These are phyloP conservation scores for Sequoiadendron giganteum DNA, from an alignment of 75 land plant genomes.

Conservation along the genomic window DNA sequence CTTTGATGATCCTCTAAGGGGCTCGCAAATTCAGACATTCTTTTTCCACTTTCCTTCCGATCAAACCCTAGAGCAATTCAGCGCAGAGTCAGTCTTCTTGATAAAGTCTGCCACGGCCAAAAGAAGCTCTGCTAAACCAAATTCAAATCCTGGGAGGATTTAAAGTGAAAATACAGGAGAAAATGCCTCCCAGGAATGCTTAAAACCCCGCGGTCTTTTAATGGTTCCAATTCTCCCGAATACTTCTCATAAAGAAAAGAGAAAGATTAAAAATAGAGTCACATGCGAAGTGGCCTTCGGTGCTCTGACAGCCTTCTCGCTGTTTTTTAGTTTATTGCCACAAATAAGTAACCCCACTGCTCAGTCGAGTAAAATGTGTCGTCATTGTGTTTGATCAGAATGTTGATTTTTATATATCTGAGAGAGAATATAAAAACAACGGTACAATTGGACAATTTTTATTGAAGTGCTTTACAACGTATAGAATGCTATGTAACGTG, in stretches of 20 bases:
- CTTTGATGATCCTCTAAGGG: neutral
- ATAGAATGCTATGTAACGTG: no score
- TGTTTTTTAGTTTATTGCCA: neutral
- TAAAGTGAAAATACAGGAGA: neutral
- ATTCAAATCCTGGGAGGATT: neutral
- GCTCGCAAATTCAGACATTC: conserved; percentile 5
- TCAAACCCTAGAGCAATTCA: neutral
- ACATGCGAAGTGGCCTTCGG: neutral
- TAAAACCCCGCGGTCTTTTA: neutral
- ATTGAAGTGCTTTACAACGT: neutral
- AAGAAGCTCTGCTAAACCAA: neutral
- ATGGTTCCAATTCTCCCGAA: neutral
- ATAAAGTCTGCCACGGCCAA: neutral
- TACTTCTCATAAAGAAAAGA: neutral
- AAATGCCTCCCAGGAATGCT: neutral
- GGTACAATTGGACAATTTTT: neutral
- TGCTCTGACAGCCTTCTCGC: neutral
- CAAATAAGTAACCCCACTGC: neutral
- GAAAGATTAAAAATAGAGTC: neutral
- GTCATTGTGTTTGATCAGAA: neutral
- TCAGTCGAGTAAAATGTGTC: neutral
- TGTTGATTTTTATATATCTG: no score
- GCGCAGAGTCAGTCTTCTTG: neutral
- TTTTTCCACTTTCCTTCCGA: neutral
- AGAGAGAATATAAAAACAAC: neutral